These are phyloP conservation scores for Blastobotrys elegans DNA, from an alignment of 1,139 yeast species.

Conservation along the genomic window DNA sequence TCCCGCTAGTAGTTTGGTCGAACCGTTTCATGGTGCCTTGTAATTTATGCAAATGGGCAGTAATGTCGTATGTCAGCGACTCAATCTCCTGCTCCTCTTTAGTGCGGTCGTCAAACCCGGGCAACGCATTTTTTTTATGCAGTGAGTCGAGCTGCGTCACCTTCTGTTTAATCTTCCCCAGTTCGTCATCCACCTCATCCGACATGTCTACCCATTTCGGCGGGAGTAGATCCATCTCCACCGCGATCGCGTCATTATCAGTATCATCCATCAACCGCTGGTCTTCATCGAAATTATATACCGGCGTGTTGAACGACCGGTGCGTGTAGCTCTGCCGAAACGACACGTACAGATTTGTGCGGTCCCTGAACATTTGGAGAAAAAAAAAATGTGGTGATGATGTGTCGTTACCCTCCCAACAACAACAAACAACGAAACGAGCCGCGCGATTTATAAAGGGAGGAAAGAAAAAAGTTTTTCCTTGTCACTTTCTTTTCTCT, in stretches of 20 bases:
- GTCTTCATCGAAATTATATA: conserved; percentile 52
- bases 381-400: not conserved
- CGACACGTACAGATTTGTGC: conserved; percentile 41
- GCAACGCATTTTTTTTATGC: conserved; percentile 78
- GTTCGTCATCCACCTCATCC: conserved; percentile 60
- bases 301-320: conserved; percentile 28
- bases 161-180: conserved; percentile 46
- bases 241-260: conserved; percentile 28
- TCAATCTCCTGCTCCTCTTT: conserved; percentile 72
- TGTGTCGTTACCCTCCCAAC: conserved; percentile 1
- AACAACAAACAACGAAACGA: not conserved
- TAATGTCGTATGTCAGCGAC: conserved; percentile 64
- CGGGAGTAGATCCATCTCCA: conserved; percentile 49
- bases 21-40: conserved; percentile 70
- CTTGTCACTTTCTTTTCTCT: too few species aligned
- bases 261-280: conserved; percentile 52
- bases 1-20: conserved; percentile 45
- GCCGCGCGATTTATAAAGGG: not conserved
- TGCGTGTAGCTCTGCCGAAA: conserved; percentile 42
- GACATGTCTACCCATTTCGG: conserved; percentile 77
- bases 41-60: conserved; percentile 69
- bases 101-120: conserved; percentile 76
- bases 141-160: conserved; percentile 57
- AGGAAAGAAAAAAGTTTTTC: too few species aligned
- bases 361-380: conserved; percentile 37